phyloP scores from a whole-genome alignment of 768 basidiomycete species.

The Psilocybe tampanensis region DNA sequence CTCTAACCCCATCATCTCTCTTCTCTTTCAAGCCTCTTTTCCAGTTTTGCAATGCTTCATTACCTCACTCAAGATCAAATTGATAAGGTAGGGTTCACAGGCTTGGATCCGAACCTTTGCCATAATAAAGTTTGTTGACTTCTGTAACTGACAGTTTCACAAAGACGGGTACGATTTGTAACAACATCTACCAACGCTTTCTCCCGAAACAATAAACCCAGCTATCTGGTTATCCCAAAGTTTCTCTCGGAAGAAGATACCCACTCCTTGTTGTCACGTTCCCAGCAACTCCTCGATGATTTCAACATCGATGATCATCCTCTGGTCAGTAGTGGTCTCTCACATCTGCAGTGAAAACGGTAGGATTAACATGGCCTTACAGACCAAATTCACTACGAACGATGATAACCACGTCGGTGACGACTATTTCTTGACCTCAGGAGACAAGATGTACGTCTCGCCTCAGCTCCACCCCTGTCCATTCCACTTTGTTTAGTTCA shows the following conservation, averaged over 20 bases:
- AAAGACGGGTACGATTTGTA: slow-evolving; percentile 28
- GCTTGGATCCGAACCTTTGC: neutral
- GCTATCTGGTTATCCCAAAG: slow-evolving; percentile 76
- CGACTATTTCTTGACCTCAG: slow-evolving; percentile 89
- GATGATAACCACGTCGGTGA: slow-evolving; percentile 84
- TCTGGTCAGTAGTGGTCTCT: slow-evolving; percentile 47
- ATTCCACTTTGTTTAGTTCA: neutral
- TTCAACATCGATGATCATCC: slow-evolving; percentile 84
- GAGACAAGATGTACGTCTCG: slow-evolving; percentile 77
- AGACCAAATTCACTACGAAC: slow-evolving; percentile 91
- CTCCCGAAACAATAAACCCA: slow-evolving; percentile 25
- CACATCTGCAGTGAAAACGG: neutral
- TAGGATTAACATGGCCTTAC: neutral
- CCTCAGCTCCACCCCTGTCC: neutral
- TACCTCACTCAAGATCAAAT: slow-evolving; percentile 61
- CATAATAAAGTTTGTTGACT: neutral
- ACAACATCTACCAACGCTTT: neutral
- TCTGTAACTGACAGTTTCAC: slow-evolving; percentile 26
- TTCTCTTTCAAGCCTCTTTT: neutral
- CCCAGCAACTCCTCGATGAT: slow-evolving; percentile 75
- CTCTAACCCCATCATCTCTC: no score
- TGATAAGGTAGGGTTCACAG: slow-evolving; percentile 46
- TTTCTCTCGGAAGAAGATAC: slow-evolving; percentile 71
- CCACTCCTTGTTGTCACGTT: slow-evolving; percentile 61
- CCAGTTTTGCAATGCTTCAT: slow-evolving; percentile 39